A percentile compares a stretch with the other conserved stretches of the same genome.
phyloP scores from a whole-genome alignment of 2,329 filamentous ascomycete genomes.

The Hypomyces perniciosus region DNA sequence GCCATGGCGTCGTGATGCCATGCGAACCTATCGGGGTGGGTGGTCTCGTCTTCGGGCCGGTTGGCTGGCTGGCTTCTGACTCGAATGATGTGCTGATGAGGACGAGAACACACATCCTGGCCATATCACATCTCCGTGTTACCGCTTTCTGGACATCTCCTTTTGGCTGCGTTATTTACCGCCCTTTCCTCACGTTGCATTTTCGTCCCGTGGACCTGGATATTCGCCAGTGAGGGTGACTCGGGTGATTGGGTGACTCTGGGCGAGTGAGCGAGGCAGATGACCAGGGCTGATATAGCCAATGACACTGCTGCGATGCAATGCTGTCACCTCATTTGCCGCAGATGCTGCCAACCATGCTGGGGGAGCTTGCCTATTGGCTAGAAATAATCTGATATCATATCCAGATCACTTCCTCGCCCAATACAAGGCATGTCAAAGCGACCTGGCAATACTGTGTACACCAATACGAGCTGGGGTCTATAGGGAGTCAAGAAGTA shows the following conservation, averaged over 20 bases:
- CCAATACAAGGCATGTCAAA: too few species aligned
- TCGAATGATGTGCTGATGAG: too few species aligned
- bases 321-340: constrained; percentile 2
- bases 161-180: not conserved
- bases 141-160: not conserved
- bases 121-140: not conserved
- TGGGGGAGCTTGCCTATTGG: not conserved
- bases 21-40: too few species aligned
- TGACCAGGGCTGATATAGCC: not conserved
- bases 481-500: too few species aligned
- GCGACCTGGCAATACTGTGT: too few species aligned
- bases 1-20: too few species aligned
- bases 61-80: not conserved
- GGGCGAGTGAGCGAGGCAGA: too few species aligned
- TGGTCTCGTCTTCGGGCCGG: not conserved
- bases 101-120: too few species aligned
- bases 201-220: not conserved
- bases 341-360: not conserved
- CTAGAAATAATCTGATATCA: not conserved
- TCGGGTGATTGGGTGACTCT: too few species aligned
- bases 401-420: too few species aligned
- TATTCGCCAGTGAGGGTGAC: too few species aligned
- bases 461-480: too few species aligned
- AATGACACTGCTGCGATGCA: not conserved
- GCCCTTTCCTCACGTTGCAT: not conserved